Base-by-base conservation (phyloP, 306 rosid genomes). In the Geum urbanum region DNA sequence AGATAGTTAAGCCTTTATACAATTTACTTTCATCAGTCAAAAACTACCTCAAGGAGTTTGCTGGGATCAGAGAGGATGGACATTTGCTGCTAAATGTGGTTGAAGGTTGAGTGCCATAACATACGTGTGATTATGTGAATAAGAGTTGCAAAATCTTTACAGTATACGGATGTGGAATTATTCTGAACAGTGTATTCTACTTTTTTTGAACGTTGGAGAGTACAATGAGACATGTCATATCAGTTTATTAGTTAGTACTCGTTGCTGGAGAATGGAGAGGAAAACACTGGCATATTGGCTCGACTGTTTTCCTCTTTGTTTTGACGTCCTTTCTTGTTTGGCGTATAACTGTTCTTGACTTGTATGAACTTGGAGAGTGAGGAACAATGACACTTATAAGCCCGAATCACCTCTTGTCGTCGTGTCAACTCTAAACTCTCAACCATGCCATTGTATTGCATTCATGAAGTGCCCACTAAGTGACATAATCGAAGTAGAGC, bases 11-110 rank as follows among this genome's bases (percentile, higher is more conserved):
- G 35, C 18, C 66, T 67, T 74, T 71, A 20, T 66, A 39, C 27
- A 73, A 27, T 9, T 40, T 68, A 75, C 37, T 76, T 24, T 79
- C 80, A n/a, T 73, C 77, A 46, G 19, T 55, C 52, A 53, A 74
- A 84, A 72, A 61, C 59, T 64, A 5, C 49, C 32, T 75, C 63
- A 51, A 53, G 67, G 74, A 79, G 24, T 44, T 48, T 57, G 68
- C 50, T 39, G 74, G 76, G 69, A 40, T 76, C 12, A 40, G 63
- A 0, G 57, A 70, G 39, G 70, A 68, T 43, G 54, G 0, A 58
- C 62, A 46, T 0, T 57, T 71, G 73, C 71, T 67, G 16, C 48
- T 53, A 24, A 19, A 54, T 1, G 46, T 66, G 12, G 44, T 61
- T 15, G 76, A 71, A 37, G 41, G 27, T 12, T n/a, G 59, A 27